A percentile compares a stretch with the other conserved stretches of the same genome.
These are phyloP conservation scores for Naganishia kalamii DNA, from an alignment of 768 basidiomycete species.

Conservation along the genomic window DNA sequence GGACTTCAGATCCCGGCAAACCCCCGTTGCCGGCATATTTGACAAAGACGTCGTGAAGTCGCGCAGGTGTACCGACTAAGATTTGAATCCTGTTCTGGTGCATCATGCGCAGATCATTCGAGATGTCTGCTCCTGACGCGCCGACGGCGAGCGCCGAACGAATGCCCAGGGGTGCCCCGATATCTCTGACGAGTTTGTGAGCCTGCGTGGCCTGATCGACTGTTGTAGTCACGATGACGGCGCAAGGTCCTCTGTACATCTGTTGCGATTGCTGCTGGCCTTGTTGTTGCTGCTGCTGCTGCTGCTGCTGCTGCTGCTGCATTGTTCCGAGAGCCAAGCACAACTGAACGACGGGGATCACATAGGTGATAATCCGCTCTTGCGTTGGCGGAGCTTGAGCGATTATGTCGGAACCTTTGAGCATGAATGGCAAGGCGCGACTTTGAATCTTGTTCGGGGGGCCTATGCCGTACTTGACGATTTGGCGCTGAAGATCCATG, in stretches of 20 bases:
- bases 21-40: constrained; percentile 61
- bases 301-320: constrained; percentile 3
- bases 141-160: constrained; percentile 77
- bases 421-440: constrained; percentile 86
- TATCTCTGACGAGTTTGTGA: constrained; percentile 57
- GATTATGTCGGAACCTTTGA: constrained; percentile 82
- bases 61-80: constrained; percentile 94
- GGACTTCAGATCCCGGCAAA: constrained; percentile 71
- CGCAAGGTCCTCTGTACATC: constrained; percentile 68
- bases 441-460: constrained; percentile 99
- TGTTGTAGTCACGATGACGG: constrained; percentile 92
- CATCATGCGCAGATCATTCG: constrained; percentile 71
- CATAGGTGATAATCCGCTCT: constrained; percentile 92
- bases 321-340: constrained; percentile 55
- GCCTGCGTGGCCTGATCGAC: constrained; percentile 98
- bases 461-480: constrained; percentile 90
- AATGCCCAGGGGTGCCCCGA: constrained; percentile 88
- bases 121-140: constrained; percentile 55
- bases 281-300: constrained; percentile 12
- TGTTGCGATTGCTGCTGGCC: constrained; percentile 43
- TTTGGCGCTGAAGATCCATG: constrained; percentile 77
- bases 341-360: constrained; percentile 46
- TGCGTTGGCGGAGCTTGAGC: constrained; percentile 98
- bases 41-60: constrained; percentile 77
- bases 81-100: constrained; percentile 91